Evolutionary conservation across 345 rosid species (phyloP), one percentile per base, ranked within the genome.

Genomic region (Syzygium grande): DNA sequence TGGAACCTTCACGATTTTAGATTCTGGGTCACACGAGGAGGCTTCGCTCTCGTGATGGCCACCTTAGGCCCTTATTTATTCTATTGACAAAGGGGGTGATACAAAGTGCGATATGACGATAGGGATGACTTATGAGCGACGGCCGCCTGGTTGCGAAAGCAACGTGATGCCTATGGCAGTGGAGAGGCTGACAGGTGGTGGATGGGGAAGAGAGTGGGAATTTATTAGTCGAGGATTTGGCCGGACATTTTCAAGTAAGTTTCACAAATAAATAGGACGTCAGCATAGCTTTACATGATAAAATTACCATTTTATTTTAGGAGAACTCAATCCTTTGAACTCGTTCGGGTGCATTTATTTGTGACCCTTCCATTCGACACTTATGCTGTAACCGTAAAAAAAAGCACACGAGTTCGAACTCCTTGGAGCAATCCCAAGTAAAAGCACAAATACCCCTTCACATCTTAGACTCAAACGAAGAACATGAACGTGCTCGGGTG

Each of bases 161-260:
- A n/a, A 13, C 4, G 9, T n/a, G 68, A 5, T 61, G 68, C 15
- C 15, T n/a, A 61, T 3, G 30, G 0, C 2, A 14, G 0, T n/a
- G 2, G 73, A n/a, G 73, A 61, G 73, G 34, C 9, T 0, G 73
- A 13, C 19, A 0, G 0, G 19, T 0, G n/a, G 73, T n/a, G 0
- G 34, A 4, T n/a, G 38, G 9, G 19, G 5, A n/a, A 1, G 73
- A 61, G 17, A 6, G 30, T 59, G 65, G 27, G 30, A 59, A 25
- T 61, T 27, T 0, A 9, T 13, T 61, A n/a, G 73, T 61, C 34
- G 11, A 61, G 34, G 34, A n/a, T n/a, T 61, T 27, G 73, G 29
- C 34, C 6, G 34, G 9, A n/a, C 73, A 61, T n/a, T 61, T 61
- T 61, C 19, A 1, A 61, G 73, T 61, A 6, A 61, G 73, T 61